Percentiles rank a stretch among this genome's conserved stretches.
Evolutionary conservation across 331 rosid genomes (phyloP).

Genomic region (Acacia concinna): DNA sequence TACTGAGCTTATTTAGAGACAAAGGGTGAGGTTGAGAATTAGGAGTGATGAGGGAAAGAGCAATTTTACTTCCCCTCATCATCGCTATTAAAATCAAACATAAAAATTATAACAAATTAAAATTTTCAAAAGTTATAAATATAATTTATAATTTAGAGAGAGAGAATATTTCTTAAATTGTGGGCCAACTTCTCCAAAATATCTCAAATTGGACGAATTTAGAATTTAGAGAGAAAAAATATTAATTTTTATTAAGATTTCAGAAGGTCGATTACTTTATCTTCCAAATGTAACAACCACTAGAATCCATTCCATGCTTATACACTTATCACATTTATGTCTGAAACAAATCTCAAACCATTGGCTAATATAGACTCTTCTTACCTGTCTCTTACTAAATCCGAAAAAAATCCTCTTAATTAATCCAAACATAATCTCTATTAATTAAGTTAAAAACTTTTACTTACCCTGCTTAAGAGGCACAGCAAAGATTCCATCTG

Average conservation of each 20-base stretch:
- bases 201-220: not conserved
- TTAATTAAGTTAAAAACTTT: not conserved
- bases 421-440: not conserved
- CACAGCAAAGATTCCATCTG: conserved; percentile 89
- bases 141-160: too few relatives aligned
- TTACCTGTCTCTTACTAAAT: not conserved
- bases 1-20: not conserved
- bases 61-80: not conserved
- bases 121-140: not conserved
- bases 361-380: not conserved
- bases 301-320: not conserved
- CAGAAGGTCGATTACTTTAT: not conserved
- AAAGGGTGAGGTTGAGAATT: not conserved
- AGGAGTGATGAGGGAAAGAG: not conserved
- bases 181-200: not conserved
- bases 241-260: not conserved
- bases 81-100: not conserved
- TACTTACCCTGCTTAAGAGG: conserved; percentile 71
- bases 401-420: not conserved
- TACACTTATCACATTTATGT: not conserved
- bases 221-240: not conserved
- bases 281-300: not conserved
- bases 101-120: not conserved
- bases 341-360: not conserved
- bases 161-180: too few relatives aligned